These are phyloP conservation scores for Torulaspora globosa DNA, from an alignment of 1,139 yeast genomes.

Conservation along the genomic window DNA sequence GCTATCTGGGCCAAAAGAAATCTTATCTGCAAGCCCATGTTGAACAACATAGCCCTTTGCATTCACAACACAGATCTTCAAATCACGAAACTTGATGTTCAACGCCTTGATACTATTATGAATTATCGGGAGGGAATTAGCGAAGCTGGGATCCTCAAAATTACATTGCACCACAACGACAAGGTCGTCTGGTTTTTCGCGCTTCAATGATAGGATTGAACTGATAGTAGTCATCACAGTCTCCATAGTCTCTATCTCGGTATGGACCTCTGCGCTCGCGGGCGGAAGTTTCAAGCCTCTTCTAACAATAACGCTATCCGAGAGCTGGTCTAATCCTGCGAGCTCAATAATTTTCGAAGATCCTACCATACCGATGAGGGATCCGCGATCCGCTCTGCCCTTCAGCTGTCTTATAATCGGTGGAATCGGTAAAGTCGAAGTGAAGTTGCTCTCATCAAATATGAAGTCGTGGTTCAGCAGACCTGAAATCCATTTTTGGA, in stretches of 20 bases:
- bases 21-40: conserved; percentile 10
- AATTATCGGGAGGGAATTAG: conserved; percentile 15
- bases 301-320: conserved; percentile 26
- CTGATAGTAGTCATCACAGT: conserved; percentile 29
- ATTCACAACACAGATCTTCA: conserved; percentile 25
- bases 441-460: conserved; percentile 25
- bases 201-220: conserved; percentile 31
- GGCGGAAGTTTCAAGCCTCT: conserved; percentile 19
- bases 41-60: conserved; percentile 14
- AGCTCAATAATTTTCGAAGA: conserved; percentile 22
- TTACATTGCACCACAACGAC: conserved; percentile 33
- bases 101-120: conserved; percentile 31
- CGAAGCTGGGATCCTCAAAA: conserved; percentile 16
- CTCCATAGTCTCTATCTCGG: conserved; percentile 15
- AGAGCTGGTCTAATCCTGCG: conserved; percentile 13
- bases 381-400: conserved; percentile 11
- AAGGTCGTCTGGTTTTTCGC: conserved; percentile 28
- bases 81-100: conserved; percentile 17
- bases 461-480: conserved; percentile 25
- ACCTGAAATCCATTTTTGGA: conserved; percentile 37
- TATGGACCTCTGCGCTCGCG: conserved; percentile 1
- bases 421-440: conserved; percentile 31
- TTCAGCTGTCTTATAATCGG: conserved; percentile 17
- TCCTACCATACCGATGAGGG: conserved; percentile 20
- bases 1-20: conserved; percentile 2